Conservation (phyloP, 345 rosid genomes). For the Eucalyptus polybractea region DNA sequence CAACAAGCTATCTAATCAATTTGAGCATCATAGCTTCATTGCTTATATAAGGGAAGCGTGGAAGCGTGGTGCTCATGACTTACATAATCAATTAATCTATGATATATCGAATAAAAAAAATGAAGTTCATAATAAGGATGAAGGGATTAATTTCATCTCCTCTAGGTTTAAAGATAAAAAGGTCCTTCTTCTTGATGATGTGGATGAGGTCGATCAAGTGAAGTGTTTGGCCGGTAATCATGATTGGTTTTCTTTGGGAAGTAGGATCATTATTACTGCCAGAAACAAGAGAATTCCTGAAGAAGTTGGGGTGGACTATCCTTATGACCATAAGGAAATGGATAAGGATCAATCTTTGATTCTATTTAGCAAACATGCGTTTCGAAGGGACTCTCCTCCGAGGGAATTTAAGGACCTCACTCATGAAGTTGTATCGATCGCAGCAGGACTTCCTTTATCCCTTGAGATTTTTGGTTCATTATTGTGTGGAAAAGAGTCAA, state of each 20-base stretch:
- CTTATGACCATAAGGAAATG: fast-evolving
- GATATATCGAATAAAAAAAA: fast-evolving
- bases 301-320: no score
- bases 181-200: not conserved
- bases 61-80: fast-evolving
- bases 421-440: no score
- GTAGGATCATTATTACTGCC: no score
- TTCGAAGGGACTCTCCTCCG: no score
- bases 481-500: no score
- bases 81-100: fast-evolving
- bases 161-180: fast-evolving
- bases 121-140: fast-evolving
- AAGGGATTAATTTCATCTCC: fast-evolving
- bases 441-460: fast-evolving
- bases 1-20: not conserved
- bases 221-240: fast-evolving
- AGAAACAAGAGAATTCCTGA: no score
- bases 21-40: not conserved
- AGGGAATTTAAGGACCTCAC: no score
- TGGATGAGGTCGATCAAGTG: fast-evolving
- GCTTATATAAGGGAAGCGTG: not conserved
- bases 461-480: no score
- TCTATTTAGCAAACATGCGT: no score
- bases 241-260: no score
- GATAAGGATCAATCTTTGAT: no score